These are phyloP conservation scores for Coemansia sp. DNA, from an alignment of 371 early-diverging fungal species.

Conservation along the genomic window DNA sequence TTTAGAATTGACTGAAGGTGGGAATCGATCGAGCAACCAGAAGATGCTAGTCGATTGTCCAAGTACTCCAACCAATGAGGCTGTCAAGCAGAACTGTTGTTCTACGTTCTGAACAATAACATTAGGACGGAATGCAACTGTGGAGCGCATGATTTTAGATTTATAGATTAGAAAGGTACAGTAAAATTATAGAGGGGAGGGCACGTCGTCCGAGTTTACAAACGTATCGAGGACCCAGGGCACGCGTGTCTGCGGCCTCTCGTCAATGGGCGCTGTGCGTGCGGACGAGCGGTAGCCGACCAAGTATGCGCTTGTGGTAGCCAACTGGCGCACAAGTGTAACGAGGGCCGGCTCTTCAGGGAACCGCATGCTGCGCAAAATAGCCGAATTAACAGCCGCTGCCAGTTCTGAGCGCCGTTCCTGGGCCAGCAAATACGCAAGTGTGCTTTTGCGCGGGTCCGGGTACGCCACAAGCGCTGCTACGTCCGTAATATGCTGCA, in stretches of 20 bases:
- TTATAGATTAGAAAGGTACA: background rate
- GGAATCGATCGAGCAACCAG: constrained; percentile 17
- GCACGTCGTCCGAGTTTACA: constrained; percentile 32
- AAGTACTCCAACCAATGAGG: background rate
- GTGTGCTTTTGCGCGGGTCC: constrained; percentile 28
- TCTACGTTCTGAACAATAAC: background rate
- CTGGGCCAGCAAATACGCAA: constrained; percentile 32
- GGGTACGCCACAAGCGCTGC: constrained; percentile 42
- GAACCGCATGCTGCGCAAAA: constrained; percentile 23
- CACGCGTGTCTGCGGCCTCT: background rate
- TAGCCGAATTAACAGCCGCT: constrained; percentile 29
- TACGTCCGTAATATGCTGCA: constrained; percentile 46
- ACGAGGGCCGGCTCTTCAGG: constrained; percentile 36
- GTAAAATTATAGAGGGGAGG: background rate
- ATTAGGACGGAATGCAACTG: too few species aligned
- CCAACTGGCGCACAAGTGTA: constrained; percentile 38
- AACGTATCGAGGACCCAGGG: constrained; percentile 42
- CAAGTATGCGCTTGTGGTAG: constrained; percentile 36
- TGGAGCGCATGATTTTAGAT: background rate
- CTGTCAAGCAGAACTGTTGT: background rate
- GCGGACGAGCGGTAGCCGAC: constrained; percentile 24
- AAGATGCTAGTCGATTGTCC: background rate
- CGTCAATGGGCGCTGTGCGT: background rate
- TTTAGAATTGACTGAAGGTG: background rate
- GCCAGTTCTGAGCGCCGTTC: constrained; percentile 36